These are phyloP conservation scores for Dalbergia cultrata DNA, from an alignment of 306 rosid genomes.

Conservation along the genomic window DNA sequence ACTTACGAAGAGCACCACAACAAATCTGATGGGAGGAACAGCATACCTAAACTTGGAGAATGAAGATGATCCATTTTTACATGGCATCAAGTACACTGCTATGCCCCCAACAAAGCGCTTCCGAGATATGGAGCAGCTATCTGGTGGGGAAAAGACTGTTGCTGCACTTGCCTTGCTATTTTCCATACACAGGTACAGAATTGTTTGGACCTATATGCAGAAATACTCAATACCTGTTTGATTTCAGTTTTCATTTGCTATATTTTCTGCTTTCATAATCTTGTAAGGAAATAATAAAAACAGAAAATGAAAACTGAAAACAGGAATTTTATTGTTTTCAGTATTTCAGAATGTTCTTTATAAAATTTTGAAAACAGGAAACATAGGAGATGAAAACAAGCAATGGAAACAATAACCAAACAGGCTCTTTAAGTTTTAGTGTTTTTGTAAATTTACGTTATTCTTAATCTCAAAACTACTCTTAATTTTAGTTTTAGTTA, in stretches of 20 bases:
- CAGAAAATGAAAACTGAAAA: too few species aligned
- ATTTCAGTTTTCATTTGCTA: too few species aligned
- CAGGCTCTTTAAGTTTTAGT: not conserved
- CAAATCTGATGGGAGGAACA: slow-evolving; percentile 95
- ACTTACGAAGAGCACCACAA: slow-evolving; percentile 88
- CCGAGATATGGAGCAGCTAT: slow-evolving; percentile 98
- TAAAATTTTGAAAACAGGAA: too few species aligned
- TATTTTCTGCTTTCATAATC: too few species aligned
- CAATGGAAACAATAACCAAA: too few species aligned
- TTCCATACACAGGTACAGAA: slow-evolving; percentile 86
- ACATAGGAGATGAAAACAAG: too few species aligned
- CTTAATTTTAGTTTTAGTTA: not conserved
- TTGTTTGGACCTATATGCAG: not conserved
- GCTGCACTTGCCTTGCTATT: slow-evolving; percentile 97
- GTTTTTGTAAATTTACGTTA: slow-evolving; percentile 1
- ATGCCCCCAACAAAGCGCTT: slow-evolving; percentile 99
- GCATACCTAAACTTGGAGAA: slow-evolving; percentile 95
- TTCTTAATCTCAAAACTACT: not conserved
- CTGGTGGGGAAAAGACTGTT: slow-evolving; percentile 98
- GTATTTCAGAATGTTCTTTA: too few species aligned
- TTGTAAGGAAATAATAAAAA: too few species aligned
- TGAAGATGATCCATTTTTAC: slow-evolving; percentile 95
- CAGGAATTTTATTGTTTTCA: too few species aligned
- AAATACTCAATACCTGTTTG: not conserved
- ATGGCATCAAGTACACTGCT: slow-evolving; percentile 95